Conservation (phyloP, 805 yeast species). For the Ogataea naganishii region DNA sequence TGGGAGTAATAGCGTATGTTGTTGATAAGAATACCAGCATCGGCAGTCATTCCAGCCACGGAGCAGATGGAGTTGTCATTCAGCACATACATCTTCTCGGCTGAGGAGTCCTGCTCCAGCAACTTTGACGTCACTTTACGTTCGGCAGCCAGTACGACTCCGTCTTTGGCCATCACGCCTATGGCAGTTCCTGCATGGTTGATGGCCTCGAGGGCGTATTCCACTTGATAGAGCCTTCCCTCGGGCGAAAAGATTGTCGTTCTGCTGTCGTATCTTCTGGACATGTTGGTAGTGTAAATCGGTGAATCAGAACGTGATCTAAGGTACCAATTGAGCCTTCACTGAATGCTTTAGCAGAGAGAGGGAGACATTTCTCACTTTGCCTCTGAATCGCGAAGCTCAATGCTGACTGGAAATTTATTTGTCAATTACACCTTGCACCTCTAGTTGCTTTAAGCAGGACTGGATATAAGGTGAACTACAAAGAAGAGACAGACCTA, state of each 20-base stretch:
- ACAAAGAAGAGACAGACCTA: no score
- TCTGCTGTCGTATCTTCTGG: slow-evolving; percentile 98
- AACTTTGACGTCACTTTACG: slow-evolving; percentile 89
- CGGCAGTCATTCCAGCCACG: slow-evolving; percentile 97
- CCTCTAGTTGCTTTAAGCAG: no score
- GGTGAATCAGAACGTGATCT: no score
- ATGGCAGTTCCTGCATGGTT: slow-evolving; percentile 79
- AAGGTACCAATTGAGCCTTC: no score
- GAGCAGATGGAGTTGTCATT: slow-evolving; percentile 72
- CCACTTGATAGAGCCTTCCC: slow-evolving; percentile 93
- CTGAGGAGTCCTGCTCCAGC: slow-evolving; percentile 86
- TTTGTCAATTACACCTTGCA: no score
- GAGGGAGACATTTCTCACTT: no score
- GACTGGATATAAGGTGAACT: no score
- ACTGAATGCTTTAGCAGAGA: no score
- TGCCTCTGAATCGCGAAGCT: no score
- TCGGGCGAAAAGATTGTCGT: slow-evolving; percentile 99
- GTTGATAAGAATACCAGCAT: slow-evolving; percentile 85
- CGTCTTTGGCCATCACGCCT: slow-evolving; percentile 69
- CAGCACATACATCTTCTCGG: slow-evolving; percentile 84
- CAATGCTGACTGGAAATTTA: no score
- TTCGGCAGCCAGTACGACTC: slow-evolving; percentile 95
- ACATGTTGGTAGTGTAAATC: slow-evolving; percentile 36
- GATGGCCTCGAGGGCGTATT: slow-evolving; percentile 90
- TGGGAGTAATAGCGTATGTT: slow-evolving; percentile 84